These are phyloP conservation scores for Pythium grandisporangium DNA, from an alignment of 352 stramenopile species.

Conservation along the genomic window DNA sequence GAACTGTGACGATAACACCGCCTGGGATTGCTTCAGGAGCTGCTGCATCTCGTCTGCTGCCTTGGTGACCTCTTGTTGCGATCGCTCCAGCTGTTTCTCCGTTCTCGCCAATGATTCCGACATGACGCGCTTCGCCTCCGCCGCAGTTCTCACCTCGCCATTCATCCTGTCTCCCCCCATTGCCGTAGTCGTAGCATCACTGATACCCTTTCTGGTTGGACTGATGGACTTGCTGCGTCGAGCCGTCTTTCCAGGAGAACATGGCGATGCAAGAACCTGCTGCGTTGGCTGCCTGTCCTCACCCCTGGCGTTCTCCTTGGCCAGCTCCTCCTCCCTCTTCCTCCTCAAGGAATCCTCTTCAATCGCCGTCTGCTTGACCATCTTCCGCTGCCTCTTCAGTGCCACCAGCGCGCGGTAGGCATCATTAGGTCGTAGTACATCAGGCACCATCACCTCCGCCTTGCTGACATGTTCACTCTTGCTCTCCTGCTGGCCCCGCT, in stretches of 20 bases:
- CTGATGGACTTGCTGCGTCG: neutral
- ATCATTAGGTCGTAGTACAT: slow-evolving; percentile 9
- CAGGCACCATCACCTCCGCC: neutral
- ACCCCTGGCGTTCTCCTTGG: neutral
- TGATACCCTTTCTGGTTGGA: neutral
- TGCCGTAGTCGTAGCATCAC: too few relatives aligned
- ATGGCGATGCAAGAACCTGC: neutral
- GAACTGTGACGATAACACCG: slow-evolving; percentile 34
- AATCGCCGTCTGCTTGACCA: neutral
- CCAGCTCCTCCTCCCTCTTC: too few relatives aligned
- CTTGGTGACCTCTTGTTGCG: slow-evolving; percentile 9
- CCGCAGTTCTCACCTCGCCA: neutral
- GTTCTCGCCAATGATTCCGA: slow-evolving; percentile 11
- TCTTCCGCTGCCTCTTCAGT: slow-evolving; percentile 15
- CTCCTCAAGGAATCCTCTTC: slow-evolving; percentile 2
- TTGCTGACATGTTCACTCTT: neutral
- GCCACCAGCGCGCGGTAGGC: slow-evolving; percentile 31
- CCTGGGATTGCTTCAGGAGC: slow-evolving; percentile 20
- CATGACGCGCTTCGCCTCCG: slow-evolving; percentile 10
- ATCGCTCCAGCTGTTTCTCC: slow-evolving; percentile 13
- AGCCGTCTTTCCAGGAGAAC: neutral
- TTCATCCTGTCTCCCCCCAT: neutral
- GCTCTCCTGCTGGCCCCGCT: neutral
- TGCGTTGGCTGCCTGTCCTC: neutral
- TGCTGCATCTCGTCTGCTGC: slow-evolving; percentile 19